Base-by-base conservation (phyloP, 805 yeast species). In the Debaryomyces castellii region DNA sequence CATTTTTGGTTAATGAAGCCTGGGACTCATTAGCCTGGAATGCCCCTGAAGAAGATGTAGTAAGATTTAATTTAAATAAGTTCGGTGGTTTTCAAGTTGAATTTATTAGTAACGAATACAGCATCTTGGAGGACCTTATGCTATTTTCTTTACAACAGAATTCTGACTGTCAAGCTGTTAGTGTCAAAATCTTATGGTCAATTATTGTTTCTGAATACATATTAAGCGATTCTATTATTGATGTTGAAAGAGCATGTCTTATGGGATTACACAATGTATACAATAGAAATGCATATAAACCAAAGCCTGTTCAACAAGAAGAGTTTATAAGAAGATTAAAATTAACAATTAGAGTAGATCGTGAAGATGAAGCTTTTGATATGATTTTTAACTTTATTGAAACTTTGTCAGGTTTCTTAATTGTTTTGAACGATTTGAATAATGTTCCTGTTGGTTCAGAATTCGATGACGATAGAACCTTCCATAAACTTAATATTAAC, bases 391-490 rank as follows among this genome's bases (percentile, higher is more conserved):
- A 67, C 32, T 79, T 82, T 45, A 71, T 85, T 44, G 74, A 73
- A 46, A 80, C 77, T 36, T 54, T 87, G 32, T 64, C 80, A 21
- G 83, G 81, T 20, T 87, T 87, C 63, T 65, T 88, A 47, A 80
- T 75, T 44, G 80, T 82, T 12, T 73, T 87, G 57, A 75, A 80
- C 49, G 89, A 87, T 55, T 77, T 86, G 54, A 79, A 79, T 54
- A 77, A 79, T 47, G 89, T 89, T 46, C 96, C 96, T 11, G 77
- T 75, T 39, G 90, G 90, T 16, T 83, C 83, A 35, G 96, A 89
- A 57, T 90, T 86, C 63, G 92, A 87, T 55, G 92, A 87, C 61
- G 96, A 89, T 63, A 74, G 96, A 57, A 83, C 90, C 4, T 85
- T 87, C 77, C 87, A 85, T 60, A 81, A 81, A 48, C 73, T 89